Conservation (phyloP, 768 basidiomycete species). For the Dentipellis sp. region DNA sequence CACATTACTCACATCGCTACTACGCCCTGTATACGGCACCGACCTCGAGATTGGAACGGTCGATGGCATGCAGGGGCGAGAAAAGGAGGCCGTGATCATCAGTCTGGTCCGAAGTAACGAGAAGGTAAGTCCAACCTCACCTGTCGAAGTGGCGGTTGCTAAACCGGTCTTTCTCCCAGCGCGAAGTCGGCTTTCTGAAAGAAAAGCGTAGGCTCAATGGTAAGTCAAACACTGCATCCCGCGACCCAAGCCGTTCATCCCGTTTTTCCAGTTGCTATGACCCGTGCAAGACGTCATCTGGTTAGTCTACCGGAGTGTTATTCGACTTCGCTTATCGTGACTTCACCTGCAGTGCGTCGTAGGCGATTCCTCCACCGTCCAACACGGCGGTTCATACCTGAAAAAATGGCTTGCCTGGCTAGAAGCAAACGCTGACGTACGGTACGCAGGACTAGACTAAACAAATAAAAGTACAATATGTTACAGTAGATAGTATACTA, state of each 20-base stretch:
- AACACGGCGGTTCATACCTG: conserved; percentile 75
- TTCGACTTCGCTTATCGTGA: neutral
- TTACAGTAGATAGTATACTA: too few relatives aligned
- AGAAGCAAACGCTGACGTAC: conserved; percentile 83
- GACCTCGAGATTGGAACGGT: conserved; percentile 88
- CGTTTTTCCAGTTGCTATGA: conserved; percentile 67
- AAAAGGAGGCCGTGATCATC: conserved; percentile 90
- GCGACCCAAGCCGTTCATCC: conserved; percentile 1
- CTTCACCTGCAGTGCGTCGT: conserved; percentile 63
- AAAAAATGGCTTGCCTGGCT: conserved; percentile 90
- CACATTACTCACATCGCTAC: conserved; percentile 64
- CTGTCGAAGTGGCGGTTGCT: neutral
- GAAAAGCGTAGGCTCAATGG: conserved; percentile 90
- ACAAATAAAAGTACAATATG: neutral
- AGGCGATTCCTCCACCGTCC: conserved; percentile 88
- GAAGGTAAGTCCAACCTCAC: conserved; percentile 33
- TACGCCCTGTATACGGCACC: conserved; percentile 60
- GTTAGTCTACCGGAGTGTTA: conserved; percentile 34
- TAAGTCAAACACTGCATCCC: conserved; percentile 20
- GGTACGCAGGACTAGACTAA: conserved; percentile 62
- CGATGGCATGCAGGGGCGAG: conserved; percentile 95
- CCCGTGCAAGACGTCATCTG: conserved; percentile 79
- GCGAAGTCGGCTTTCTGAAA: conserved; percentile 90
- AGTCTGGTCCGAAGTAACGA: conserved; percentile 90
- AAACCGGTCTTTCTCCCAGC: conserved; percentile 26